These are phyloP conservation scores for Phascolomyces articulosus DNA, from an alignment of 371 early-diverging fungal genomes.

Conservation along the genomic window DNA sequence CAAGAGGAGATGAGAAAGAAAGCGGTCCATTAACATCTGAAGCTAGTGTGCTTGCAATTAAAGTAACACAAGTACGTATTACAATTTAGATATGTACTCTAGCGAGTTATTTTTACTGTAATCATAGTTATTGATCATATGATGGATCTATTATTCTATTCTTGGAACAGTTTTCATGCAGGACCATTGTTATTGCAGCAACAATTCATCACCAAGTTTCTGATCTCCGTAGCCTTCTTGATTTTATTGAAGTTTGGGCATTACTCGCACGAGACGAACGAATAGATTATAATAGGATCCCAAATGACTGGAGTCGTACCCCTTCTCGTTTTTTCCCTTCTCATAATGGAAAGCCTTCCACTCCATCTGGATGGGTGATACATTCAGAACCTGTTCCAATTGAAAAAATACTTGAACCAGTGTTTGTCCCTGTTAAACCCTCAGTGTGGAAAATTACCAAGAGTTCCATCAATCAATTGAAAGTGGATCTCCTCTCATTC, in stretches of 20 bases:
- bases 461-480: constrained; percentile 25
- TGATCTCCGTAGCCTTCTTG: constrained; percentile 39
- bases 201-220: constrained; percentile 40
- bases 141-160: too few species aligned
- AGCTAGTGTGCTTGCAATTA: too few species aligned
- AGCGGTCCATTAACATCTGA: too few species aligned
- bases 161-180: constrained; percentile 49
- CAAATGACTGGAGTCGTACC: constrained; percentile 34
- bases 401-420: too few species aligned
- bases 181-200: constrained; percentile 37
- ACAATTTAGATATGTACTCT: too few species aligned
- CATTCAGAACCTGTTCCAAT: constrained; percentile 20
- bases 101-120: constrained; percentile 43
- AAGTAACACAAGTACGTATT: too few species aligned
- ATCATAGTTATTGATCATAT: too few species aligned
- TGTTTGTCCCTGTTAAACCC: constrained; percentile 29
- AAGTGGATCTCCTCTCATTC: constrained; percentile 32
- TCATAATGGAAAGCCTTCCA: constrained; percentile 13
- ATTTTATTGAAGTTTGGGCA: constrained; percentile 47
- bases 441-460: constrained; percentile 39
- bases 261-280: constrained; percentile 30
- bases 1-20: too few species aligned
- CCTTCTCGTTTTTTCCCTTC: constrained; percentile 37
- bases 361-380: constrained; percentile 31
- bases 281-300: constrained; percentile 31